Conservation (phyloP, 1,284 basidiomycete species). For the Thelephora terrestris region DNA sequence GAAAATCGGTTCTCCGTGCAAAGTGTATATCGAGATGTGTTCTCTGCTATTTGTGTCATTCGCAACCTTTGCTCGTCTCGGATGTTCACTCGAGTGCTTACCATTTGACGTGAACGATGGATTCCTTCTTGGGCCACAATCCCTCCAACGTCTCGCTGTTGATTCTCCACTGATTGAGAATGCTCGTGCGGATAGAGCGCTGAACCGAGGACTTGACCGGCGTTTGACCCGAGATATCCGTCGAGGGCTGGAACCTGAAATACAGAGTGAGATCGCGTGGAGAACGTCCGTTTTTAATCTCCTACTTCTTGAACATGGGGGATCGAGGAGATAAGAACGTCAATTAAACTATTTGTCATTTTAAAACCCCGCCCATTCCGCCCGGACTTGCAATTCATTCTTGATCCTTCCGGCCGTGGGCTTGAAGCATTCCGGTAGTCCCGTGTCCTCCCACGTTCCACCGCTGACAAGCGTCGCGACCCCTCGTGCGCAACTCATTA, state of each 20-base stretch:
- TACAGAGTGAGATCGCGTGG: background rate
- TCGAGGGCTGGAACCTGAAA: constrained; percentile 71
- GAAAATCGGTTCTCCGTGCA: constrained; percentile 82
- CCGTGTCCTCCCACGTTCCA: constrained; percentile 15
- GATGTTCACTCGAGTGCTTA: constrained; percentile 32
- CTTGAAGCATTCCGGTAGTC: constrained; percentile 21
- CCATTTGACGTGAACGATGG: constrained; percentile 91
- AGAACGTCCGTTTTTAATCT: background rate
- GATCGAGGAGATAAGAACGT: too few species aligned
- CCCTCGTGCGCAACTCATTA: constrained; percentile 18
- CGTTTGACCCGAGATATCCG: constrained; percentile 89
- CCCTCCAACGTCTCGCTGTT: constrained; percentile 76
- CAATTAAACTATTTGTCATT: too few species aligned
- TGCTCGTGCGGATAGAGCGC: constrained; percentile 71
- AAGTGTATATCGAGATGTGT: constrained; percentile 87
- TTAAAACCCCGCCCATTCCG: too few species aligned
- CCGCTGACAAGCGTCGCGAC: constrained; percentile 14
- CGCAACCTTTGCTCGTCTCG: constrained; percentile 7
- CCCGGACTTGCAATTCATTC: background rate
- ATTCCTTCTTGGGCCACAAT: constrained; percentile 99
- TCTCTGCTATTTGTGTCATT: constrained; percentile 63
- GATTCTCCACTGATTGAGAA: constrained; percentile 83
- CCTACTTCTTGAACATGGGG: constrained; percentile 54
- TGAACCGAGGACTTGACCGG: constrained; percentile 94
- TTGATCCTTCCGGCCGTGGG: constrained; percentile 9